Evolutionary conservation across 768 basidiomycete genomes (phyloP), one percentile per base, ranked within the genome.

Genomic region (Naematelia aurantialba): DNA sequence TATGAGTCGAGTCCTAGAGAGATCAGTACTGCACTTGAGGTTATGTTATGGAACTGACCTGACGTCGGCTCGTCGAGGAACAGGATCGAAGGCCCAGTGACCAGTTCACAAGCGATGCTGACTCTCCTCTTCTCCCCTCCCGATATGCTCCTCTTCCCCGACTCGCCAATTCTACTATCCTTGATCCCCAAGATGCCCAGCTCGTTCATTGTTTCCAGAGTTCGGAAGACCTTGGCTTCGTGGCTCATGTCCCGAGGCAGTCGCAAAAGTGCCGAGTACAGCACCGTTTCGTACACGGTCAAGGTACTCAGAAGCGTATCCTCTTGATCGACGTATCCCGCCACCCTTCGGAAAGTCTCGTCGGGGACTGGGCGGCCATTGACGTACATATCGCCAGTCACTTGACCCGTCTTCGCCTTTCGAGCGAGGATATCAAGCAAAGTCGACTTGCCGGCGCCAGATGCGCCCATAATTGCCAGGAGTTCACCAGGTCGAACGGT

Each of bases 21-120:
- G 13, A 22, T 69, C n/a, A 67, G 52, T 22, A 42, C 2, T n/a
- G n/a, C n/a, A 22, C 25, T 34, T 11, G 53, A 11, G 59, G 19
- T 21, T 54, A 56, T 49, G 31, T 13, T 47, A 53, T 31, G 2
- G 2, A 1, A 79, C 85, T 59, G 63, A 89, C 89, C 93, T 53
- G 90, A 92, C 0, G 96, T 99, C 5, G 96, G 96, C 71, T 99
- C 96, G 69, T 99, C 96, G 55, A 98, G 81, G 81, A 97, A 94
- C 30, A 99, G 76, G 51, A 99, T 92, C 0, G 91, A 93, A 13
- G 96, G 96, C 45, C 89, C 91, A 0, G 94, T 99, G 31, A 99
- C 96, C 24, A 99, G 82, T 78, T 99, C 96, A 74, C 96, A 99
- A 42, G 96, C 96, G 64, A 99, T 98, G 0, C 89, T 91, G 1